These are phyloP conservation scores for Neonectria hederae DNA, from an alignment of 2,329 filamentous ascomycete species.

Conservation along the genomic window DNA sequence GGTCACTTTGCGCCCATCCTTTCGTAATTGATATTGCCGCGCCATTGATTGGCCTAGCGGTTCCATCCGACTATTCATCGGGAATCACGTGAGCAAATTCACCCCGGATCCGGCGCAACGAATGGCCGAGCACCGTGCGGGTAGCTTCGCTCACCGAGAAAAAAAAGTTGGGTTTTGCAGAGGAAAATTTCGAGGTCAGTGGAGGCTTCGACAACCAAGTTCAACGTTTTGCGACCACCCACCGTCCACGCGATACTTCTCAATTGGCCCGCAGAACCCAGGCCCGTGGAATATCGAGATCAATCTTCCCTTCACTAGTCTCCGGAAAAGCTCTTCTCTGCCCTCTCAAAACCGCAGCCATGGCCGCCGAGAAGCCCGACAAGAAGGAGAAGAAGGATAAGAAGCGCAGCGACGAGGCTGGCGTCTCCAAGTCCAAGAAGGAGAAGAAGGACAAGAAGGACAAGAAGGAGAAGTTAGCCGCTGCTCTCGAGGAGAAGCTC, in stretches of 20 bases:
- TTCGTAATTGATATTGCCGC: conserved; percentile 38
- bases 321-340: conserved; percentile 21
- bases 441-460: conserved; percentile 68
- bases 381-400: conserved; percentile 69
- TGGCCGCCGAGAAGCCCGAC: conserved; percentile 60
- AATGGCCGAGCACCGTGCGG: conserved; percentile 42
- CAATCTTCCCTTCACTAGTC: conserved; percentile 16
- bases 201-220: conserved; percentile 38
- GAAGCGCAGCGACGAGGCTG: conserved; percentile 65
- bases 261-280: conserved; percentile 34
- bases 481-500: conserved; percentile 72
- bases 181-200: conserved; percentile 46
- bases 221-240: conserved; percentile 37
- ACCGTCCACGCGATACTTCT: conserved; percentile 26
- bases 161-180: conserved; percentile 45
- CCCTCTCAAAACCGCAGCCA: conserved; percentile 42
- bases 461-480: conserved; percentile 79
- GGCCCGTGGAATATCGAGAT: conserved; percentile 18
- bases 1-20: conserved; percentile 9
- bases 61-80: accelerated
- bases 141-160: conserved; percentile 43
- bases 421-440: conserved; percentile 65
- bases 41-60: conserved; percentile 33
- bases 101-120: conserved; percentile 44
- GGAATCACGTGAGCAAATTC: conserved; percentile 27